Percentiles rank a stretch among this genome's conserved stretches.
Conservation (phyloP, 1,284 basidiomycete species). For the Melampsora larici-populina region DNA sequence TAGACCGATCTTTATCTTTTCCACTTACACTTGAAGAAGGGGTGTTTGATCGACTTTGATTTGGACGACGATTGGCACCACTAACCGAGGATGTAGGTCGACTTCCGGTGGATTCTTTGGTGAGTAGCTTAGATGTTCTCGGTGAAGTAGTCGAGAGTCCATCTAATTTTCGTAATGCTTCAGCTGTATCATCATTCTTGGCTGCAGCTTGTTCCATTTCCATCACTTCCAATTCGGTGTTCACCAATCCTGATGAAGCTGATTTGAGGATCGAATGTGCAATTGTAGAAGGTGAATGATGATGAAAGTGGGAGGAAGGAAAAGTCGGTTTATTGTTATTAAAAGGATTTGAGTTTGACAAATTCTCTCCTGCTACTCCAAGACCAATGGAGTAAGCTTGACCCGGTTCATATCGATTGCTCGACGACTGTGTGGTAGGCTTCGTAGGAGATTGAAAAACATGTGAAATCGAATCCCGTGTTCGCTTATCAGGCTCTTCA, state of each 20-base stretch:
- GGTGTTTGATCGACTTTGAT: constrained; percentile 15
- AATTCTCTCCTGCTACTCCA: too few species aligned
- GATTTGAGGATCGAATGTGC: constrained; percentile 34
- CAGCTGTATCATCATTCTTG: constrained; percentile 76
- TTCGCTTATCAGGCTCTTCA: not conserved
- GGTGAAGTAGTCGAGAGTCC: constrained; percentile 59
- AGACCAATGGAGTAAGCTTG: not conserved
- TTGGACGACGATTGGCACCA: constrained; percentile 8
- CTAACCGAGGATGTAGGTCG: not conserved
- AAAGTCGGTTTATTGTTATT: not conserved
- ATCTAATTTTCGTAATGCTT: constrained; percentile 88
- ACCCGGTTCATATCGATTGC: not conserved
- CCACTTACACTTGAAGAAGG: constrained; percentile 5
- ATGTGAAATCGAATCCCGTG: not conserved
- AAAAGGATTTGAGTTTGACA: constrained; percentile 3
- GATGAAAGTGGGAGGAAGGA: not conserved
- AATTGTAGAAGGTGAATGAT: constrained; percentile 31
- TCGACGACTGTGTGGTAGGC: not conserved
- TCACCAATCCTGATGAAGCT: constrained; percentile 13
- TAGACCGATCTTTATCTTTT: constrained; percentile 1
- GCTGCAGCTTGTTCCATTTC: constrained; percentile 44
- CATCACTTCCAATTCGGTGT: constrained; percentile 35
- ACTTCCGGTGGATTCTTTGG: not conserved
- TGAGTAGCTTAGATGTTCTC: not conserved
- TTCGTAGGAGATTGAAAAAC: not conserved